Conservation (phyloP, 345 rosid genomes). For the Noccaea caerulescens region DNA sequence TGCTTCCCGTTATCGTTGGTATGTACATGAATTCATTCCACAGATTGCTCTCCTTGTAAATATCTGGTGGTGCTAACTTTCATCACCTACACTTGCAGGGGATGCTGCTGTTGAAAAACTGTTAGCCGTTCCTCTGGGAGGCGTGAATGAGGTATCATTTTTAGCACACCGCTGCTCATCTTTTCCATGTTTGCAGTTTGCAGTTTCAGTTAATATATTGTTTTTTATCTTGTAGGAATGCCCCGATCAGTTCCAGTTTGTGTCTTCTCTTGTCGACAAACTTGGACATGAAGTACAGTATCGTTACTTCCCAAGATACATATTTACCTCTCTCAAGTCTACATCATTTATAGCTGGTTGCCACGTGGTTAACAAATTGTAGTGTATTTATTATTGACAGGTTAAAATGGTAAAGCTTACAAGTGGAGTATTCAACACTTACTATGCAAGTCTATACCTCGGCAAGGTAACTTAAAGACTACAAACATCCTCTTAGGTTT, state of each 20-base stretch:
- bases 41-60: neutral
- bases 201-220: neutral
- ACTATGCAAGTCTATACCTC: constrained; percentile 68
- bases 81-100: constrained; percentile 50
- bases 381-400: constrained; percentile 48
- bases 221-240: constrained; percentile 51
- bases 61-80: constrained; percentile 23
- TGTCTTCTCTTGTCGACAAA: constrained; percentile 57
- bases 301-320: constrained; percentile 14
- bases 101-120: constrained; percentile 77
- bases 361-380: constrained; percentile 8
- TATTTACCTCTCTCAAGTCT: neutral
- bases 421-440: constrained; percentile 67
- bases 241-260: constrained; percentile 77
- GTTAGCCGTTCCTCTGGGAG: constrained; percentile 49
- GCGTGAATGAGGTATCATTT: constrained; percentile 53
- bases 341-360: neutral
- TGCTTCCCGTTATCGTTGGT: constrained; percentile 85
- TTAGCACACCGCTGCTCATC: neutral
- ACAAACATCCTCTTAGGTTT: constrained; percentile 19
- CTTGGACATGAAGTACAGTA: constrained; percentile 70
- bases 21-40: constrained; percentile 42
- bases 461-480: constrained; percentile 61
- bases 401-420: constrained; percentile 88
- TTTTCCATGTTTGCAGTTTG: constrained; percentile 11